These are phyloP conservation scores for Tetrahymena elliotti DNA, from an alignment of 73 alveolate genomes.

Conservation along the genomic window DNA sequence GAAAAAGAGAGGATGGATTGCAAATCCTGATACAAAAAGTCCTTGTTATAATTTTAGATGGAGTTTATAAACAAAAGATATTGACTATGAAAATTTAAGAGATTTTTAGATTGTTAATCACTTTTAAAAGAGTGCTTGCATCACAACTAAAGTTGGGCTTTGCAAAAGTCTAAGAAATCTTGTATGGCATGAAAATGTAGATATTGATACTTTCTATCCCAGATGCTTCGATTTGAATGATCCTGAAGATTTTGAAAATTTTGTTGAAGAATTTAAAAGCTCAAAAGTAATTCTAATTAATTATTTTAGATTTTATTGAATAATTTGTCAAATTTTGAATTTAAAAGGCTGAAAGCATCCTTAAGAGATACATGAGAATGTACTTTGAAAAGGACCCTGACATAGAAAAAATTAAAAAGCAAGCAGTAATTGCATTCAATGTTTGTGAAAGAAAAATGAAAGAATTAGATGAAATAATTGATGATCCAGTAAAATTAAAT, in stretches of 20 bases:
- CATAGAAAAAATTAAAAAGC: conserved; percentile 51
- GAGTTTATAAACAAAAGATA: conserved; percentile 76
- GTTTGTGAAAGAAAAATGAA: conserved; percentile 71
- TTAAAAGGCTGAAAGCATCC: conserved; percentile 49
- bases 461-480: conserved; percentile 85
- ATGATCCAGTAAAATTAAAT: conserved; percentile 14
- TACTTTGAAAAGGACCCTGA: conserved; percentile 6
- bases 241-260: conserved; percentile 83
- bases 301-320: background rate
- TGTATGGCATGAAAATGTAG: conserved; percentile 83
- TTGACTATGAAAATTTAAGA: conserved; percentile 70
- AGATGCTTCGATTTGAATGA: conserved; percentile 88
- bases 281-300: conserved; percentile 70
- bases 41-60: conserved; percentile 83
- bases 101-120: conserved; percentile 81
- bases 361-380: conserved; percentile 40
- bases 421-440: conserved; percentile 61
- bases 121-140: conserved; percentile 70
- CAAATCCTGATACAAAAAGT: conserved; percentile 71
- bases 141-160: conserved; percentile 91
- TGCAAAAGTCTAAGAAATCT: conserved; percentile 77
- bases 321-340: conserved; percentile 9
- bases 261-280: conserved; percentile 79
- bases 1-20: conserved; percentile 90
- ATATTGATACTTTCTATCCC: conserved; percentile 92